Evolutionary conservation across 2,329 filamentous ascomycete genomes (phyloP).

Genomic region (Calonectria pteridis): DNA sequence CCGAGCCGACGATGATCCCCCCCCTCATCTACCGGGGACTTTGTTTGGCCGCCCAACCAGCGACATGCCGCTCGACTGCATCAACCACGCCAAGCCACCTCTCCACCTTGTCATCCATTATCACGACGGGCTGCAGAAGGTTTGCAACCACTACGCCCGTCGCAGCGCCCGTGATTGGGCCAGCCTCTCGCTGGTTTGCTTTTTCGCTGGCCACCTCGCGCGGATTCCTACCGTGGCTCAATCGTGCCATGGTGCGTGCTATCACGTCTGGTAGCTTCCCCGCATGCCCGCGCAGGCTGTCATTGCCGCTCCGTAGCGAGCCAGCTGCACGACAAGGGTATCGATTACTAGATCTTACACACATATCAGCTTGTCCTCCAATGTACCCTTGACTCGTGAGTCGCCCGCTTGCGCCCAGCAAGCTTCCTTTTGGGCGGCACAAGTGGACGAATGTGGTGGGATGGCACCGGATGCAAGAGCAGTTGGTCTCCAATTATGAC

Average conservation of each 20-base stretch:
- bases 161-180: slow-evolving; percentile 32
- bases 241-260: slow-evolving; percentile 29
- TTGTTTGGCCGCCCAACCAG: slow-evolving; percentile 5
- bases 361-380: neutral
- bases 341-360: slow-evolving; percentile 30
- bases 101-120: slow-evolving; percentile 31
- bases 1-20: neutral
- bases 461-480: neutral
- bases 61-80: slow-evolving; percentile 13
- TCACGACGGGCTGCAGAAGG: slow-evolving; percentile 34
- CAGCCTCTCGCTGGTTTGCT: slow-evolving; percentile 21
- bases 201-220: slow-evolving; percentile 15
- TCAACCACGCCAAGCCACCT: slow-evolving; percentile 33
- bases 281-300: slow-evolving; percentile 19
- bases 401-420: slow-evolving; percentile 24
- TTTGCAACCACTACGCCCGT: slow-evolving; percentile 29
- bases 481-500: slow-evolving; percentile 33
- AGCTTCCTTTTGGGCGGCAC: neutral
- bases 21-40: slow-evolving; percentile 3
- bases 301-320: slow-evolving; percentile 20
- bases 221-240: slow-evolving; percentile 29
- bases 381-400: slow-evolving; percentile 36
- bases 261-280: slow-evolving; percentile 21
- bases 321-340: slow-evolving; percentile 30
- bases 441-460: slow-evolving; percentile 3